These are phyloP conservation scores for Mycena chlorophos DNA, from an alignment of 768 basidiomycete genomes.

Conservation along the genomic window DNA sequence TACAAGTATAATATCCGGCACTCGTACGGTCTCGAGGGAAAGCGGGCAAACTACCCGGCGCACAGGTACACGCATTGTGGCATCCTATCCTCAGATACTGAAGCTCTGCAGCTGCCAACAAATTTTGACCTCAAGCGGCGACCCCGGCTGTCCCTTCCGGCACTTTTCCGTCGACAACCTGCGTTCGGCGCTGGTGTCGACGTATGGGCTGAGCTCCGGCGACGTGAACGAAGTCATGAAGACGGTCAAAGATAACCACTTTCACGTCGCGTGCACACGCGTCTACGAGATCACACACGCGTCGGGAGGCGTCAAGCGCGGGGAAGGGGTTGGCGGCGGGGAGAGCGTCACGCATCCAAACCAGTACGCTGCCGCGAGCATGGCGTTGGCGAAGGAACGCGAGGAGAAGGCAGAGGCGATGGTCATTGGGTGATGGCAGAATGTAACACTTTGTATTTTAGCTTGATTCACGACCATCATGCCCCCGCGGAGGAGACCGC, in stretches of 20 bases:
- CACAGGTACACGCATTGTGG: constrained; percentile 59
- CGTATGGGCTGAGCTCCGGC: constrained; percentile 61
- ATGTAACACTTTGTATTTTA: background rate
- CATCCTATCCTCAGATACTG: background rate
- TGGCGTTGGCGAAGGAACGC: constrained; percentile 56
- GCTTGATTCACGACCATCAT: constrained; percentile 42
- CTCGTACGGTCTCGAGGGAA: constrained; percentile 91
- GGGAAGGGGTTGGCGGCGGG: constrained; percentile 82
- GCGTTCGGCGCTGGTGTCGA: constrained; percentile 67
- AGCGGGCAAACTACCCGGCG: constrained; percentile 90
- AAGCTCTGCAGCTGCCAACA: constrained; percentile 73
- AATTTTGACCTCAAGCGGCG: constrained; percentile 71
- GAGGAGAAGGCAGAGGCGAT: constrained; percentile 44
- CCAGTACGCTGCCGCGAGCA: constrained; percentile 76
- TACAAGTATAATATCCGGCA: constrained; percentile 98
- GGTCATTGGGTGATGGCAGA: constrained; percentile 37
- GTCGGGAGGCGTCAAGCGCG: constrained; percentile 71
- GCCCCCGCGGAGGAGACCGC: constrained; percentile 74
- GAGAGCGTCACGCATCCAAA: constrained; percentile 96
- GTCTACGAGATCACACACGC: constrained; percentile 94
- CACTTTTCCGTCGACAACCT: constrained; percentile 86
- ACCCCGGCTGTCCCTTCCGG: constrained; percentile 91
- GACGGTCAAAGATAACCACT: constrained; percentile 77
- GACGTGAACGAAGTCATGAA: constrained; percentile 84
- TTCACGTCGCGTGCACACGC: constrained; percentile 94